Percentiles rank a stretch among this genome's conserved stretches.
Evolutionary conservation across 2,329 filamentous ascomycete genomes (phyloP).

Genomic region (Orbilia ellipsospora): DNA sequence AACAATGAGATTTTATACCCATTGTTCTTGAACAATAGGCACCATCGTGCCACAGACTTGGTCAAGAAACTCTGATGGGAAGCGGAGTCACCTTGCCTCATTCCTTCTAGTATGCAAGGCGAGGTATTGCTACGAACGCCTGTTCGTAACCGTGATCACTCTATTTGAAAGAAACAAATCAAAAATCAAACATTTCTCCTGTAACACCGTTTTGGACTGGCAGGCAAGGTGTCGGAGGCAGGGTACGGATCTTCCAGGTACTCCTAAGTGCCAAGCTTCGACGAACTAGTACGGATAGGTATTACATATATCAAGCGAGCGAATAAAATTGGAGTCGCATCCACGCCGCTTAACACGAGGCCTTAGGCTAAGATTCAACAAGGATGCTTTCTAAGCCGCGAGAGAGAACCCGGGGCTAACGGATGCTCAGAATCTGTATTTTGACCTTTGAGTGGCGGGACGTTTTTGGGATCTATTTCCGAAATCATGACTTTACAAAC

Average conservation of each 20-base stretch:
- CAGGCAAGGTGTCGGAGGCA: slow-evolving; percentile 1
- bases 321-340: not conserved
- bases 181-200: not conserved
- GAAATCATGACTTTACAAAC: slow-evolving; percentile 4
- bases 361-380: not conserved
- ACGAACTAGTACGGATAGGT: not conserved
- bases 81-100: slow-evolving; percentile 10
- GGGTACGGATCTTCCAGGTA: slow-evolving; percentile 16
- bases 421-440: not conserved
- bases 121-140: not conserved
- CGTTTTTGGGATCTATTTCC: not conserved
- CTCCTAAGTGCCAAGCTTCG: slow-evolving; percentile 5
- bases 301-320: slow-evolving; percentile 3
- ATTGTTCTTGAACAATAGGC: slow-evolving; percentile 47
- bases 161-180: slow-evolving; percentile 12
- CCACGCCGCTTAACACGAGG: slow-evolving; percentile 22
- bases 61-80: not conserved
- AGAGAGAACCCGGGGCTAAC: not conserved
- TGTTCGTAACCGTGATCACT: slow-evolving; percentile 8
- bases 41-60: slow-evolving; percentile 29
- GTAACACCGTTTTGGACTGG: not conserved
- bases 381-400: slow-evolving; percentile 15
- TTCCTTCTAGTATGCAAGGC: slow-evolving; percentile 9
- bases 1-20: slow-evolving; percentile 28
- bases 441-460: not conserved